Percentiles rank a stretch among this genome's conserved stretches.
Conservation (phyloP, 2,329 filamentous ascomycete genomes). For the Decorospora gaudefroyi region DNA sequence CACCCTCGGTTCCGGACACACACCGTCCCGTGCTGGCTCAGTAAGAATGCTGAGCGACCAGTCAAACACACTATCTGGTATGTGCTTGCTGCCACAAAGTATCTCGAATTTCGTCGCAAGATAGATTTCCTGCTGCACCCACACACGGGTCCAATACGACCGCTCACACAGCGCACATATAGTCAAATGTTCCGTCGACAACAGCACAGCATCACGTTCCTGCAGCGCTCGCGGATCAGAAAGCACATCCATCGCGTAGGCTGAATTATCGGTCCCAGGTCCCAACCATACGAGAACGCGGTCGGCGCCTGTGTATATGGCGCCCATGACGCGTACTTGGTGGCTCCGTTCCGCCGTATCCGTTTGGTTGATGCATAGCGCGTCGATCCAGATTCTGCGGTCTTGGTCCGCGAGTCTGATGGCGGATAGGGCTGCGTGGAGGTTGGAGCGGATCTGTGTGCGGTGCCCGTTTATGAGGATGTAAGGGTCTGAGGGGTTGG, state of each 20-base stretch:
- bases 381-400: background rate
- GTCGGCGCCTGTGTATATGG: background rate
- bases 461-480: background rate
- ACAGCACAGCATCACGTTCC: too few species aligned
- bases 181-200: too few species aligned
- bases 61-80: too few species aligned
- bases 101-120: background rate
- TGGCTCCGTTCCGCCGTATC: background rate
- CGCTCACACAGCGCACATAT: background rate
- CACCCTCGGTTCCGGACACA: too few species aligned
- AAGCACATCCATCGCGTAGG: background rate
- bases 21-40: too few species aligned
- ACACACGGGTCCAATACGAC: background rate
- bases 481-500: background rate
- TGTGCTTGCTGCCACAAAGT: background rate
- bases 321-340: background rate
- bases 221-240: too few species aligned
- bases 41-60: too few species aligned
- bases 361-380: background rate
- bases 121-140: background rate
- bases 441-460: background rate
- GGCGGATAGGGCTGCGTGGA: background rate
- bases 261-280: background rate
- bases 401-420: background rate
- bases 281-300: slow-evolving; percentile 6